Conservation (phyloP, 78 protist genomes). For the Dictyostelium intermedium region DNA sequence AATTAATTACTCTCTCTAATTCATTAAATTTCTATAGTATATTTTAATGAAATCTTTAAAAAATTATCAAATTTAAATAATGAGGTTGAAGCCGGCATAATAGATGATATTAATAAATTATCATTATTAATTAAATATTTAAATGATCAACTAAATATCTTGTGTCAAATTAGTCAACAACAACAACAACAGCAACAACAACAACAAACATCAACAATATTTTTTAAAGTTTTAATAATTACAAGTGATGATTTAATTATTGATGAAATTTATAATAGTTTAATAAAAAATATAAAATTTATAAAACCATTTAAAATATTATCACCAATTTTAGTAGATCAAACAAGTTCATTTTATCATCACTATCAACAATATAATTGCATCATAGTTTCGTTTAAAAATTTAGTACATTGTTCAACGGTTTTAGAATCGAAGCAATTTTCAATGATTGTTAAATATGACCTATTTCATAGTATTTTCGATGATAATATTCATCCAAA, state of each 20-base stretch:
- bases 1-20: neutral
- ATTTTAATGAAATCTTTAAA: neutral
- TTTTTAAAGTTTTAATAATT: neutral
- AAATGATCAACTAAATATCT: neutral
- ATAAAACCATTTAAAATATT: neutral
- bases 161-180: neutral
- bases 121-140: neutral
- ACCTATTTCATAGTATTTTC: neutral
- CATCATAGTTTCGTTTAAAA: slow-evolving; percentile 8
- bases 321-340: neutral
- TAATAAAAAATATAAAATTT: neutral
- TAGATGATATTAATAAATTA: neutral
- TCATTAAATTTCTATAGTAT: neutral
- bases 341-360: neutral
- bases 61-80: neutral
- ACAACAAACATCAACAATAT: neutral
- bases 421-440: neutral
- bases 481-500: neutral
- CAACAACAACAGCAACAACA: neutral
- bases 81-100: slow-evolving; percentile 1
- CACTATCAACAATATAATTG: slow-evolving; percentile 9
- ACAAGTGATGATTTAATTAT: neutral
- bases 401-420: neutral
- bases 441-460: slow-evolving; percentile 39
- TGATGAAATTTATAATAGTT: neutral